A percentile compares a stretch with the other conserved stretches of the same genome.
Evolutionary conservation across 78 protist species (phyloP).

Genomic region (Emiliania huxleyi): DNA sequence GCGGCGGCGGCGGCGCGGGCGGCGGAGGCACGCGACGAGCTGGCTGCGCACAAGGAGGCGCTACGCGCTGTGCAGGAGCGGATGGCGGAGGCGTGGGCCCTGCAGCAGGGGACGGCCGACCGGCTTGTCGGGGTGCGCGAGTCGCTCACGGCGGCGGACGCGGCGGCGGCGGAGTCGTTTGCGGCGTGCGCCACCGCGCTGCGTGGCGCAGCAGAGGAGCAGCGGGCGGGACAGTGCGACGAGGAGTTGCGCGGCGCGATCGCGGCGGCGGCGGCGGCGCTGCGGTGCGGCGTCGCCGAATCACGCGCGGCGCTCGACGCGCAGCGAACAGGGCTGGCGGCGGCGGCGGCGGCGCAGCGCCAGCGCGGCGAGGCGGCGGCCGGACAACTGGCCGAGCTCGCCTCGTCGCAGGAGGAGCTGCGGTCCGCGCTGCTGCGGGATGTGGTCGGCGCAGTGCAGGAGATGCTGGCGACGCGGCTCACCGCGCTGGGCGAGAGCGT

Average conservation of each 20-base stretch:
- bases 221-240: neutral
- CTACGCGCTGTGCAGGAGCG: neutral
- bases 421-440: neutral
- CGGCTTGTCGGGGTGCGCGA: no score
- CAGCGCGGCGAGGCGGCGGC: neutral
- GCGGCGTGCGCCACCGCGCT: neutral
- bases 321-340: neutral
- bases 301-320: neutral
- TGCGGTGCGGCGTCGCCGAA: neutral
- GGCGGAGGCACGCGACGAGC: neutral
- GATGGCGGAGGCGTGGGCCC: neutral
- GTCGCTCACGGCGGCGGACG: neutral
- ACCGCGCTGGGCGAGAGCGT: neutral
- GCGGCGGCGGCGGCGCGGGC: neutral
- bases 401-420: neutral
- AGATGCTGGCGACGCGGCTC: neutral
- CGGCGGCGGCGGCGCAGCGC: neutral
- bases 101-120: neutral
- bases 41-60: neutral
- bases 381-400: no score
- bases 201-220: neutral
- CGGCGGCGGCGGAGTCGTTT: neutral
- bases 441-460: neutral
- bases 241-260: neutral
- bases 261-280: neutral